These are phyloP conservation scores for Trichosporon sp. DNA, from an alignment of 1,284 basidiomycete genomes.

Conservation along the genomic window DNA sequence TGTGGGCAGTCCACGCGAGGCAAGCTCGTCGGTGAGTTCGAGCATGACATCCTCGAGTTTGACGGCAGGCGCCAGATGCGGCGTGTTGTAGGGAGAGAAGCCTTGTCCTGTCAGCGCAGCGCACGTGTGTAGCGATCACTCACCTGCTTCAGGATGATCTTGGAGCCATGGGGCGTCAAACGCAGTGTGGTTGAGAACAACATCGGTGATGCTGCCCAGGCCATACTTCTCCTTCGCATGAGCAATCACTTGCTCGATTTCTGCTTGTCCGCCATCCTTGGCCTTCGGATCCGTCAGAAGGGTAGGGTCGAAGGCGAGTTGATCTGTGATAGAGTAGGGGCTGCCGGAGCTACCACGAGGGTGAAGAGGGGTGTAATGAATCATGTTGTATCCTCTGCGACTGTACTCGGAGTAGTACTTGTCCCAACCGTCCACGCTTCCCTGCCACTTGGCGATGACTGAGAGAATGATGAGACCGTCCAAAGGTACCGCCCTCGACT, in stretches of 20 bases:
- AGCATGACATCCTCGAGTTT: slow-evolving; percentile 80
- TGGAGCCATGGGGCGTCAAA: slow-evolving; percentile 86
- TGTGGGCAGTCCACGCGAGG: slow-evolving; percentile 65
- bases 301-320: slow-evolving; percentile 69
- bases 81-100: slow-evolving; percentile 79
- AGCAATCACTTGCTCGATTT: slow-evolving; percentile 57
- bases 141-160: slow-evolving; percentile 88
- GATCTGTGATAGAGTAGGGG: slow-evolving; percentile 85
- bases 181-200: slow-evolving; percentile 92
- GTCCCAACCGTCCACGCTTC: slow-evolving; percentile 67
- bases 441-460: slow-evolving; percentile 96
- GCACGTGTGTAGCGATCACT: slow-evolving; percentile 26
- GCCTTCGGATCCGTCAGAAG: slow-evolving; percentile 58
- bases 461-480: slow-evolving; percentile 81
- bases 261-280: slow-evolving; percentile 52
- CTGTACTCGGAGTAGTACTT: slow-evolving; percentile 72
- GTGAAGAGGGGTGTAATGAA: slow-evolving; percentile 91
- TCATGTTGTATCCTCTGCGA: slow-evolving; percentile 87
- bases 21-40: slow-evolving; percentile 65
- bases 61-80: slow-evolving; percentile 78
- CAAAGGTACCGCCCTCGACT: slow-evolving; percentile 56
- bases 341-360: slow-evolving; percentile 79
- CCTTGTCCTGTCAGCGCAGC: slow-evolving; percentile 52
- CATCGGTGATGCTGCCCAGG: slow-evolving; percentile 79
- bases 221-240: slow-evolving; percentile 76